Evolutionary conservation across 495 filamentous ascomycete genomes (phyloP), one percentile per base, ranked within the genome.

Genomic region (Trichoderma gamsii): DNA sequence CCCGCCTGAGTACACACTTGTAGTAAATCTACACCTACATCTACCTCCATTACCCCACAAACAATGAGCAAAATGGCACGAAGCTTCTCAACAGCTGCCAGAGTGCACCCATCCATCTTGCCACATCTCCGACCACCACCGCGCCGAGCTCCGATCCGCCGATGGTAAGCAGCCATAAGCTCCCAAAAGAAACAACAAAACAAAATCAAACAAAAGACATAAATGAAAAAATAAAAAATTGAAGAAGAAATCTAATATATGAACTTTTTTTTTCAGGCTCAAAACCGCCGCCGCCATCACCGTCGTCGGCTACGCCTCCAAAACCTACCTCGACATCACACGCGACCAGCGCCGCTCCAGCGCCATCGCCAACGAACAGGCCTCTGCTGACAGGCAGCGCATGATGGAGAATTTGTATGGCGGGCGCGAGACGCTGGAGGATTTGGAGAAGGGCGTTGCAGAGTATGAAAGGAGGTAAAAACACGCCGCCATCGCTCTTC

Each of bases 401-500:
- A 66, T 46, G 41, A 66, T 46, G 66, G 29, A 59, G 78, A 78
- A 82, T 23, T 75, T 79, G 0, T 83, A 83, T 51, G 80, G 80
- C 13, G 76, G 77, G 66, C 80, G 81, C 68, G 75, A 78, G 4
- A 78, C 73, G 41, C 44, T 82, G 41, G 69, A 78, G 8, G 79
- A 82, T 70, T 70, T 83, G 27, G 76, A 81, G 46, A 74, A 78
- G 41, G 80, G 79, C 27, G 66, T 83, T 51, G 76, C 77, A 3
- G 69, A 70, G 18, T 81, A 81, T 35, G 70, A 72, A 9, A 35
- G 9, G 18, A 63, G 44, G 43, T 67, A 38, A 67, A 23, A 52
- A 52, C 4, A 29, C 29, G 29, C 29, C 29, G 29, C 29, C 29
- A 29, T 29, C 29, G 29, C 29, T 29, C 29, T 29, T 29, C 29